Conservation (phyloP, 495 filamentous ascomycete genomes). For the Penicillium mononematosum region DNA sequence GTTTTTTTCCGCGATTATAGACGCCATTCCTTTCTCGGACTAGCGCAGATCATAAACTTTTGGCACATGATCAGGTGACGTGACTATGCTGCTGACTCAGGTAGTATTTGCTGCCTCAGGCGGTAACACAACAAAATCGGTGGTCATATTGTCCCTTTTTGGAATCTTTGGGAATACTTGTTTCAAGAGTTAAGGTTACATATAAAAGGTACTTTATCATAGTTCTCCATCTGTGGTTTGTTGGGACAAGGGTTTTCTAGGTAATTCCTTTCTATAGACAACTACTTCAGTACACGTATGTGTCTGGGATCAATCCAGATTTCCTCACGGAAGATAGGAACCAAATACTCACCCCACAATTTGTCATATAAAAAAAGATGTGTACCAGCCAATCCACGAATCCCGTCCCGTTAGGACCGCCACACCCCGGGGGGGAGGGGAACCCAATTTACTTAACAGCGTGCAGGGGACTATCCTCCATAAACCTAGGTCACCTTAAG, state of each 20-base stretch:
- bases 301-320: too few species aligned
- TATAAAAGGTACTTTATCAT: not conserved
- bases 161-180: not conserved
- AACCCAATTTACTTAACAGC: too few species aligned
- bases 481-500: too few species aligned
- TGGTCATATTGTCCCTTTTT: not conserved
- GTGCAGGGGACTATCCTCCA: too few species aligned
- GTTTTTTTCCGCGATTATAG: slow-evolving; percentile 14
- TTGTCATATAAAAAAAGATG: too few species aligned
- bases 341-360: too few species aligned
- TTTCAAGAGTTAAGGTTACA: not conserved
- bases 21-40: slow-evolving; percentile 25
- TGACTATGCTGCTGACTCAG: slow-evolving; percentile 10
- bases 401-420: too few species aligned
- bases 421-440: too few species aligned
- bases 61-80: slow-evolving; percentile 26
- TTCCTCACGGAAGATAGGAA: too few species aligned
- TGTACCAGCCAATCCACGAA: too few species aligned
- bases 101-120: not conserved
- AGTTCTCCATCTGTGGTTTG: not conserved
- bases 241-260: not conserved
- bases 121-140: not conserved
- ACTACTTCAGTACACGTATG: too few species aligned
- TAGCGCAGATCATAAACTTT: slow-evolving; percentile 32
- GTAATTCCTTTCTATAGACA: too few species aligned